Evolutionary conservation across 2,329 filamentous ascomycete genomes (phyloP).

Genomic region (Gyromitra esculenta): DNA sequence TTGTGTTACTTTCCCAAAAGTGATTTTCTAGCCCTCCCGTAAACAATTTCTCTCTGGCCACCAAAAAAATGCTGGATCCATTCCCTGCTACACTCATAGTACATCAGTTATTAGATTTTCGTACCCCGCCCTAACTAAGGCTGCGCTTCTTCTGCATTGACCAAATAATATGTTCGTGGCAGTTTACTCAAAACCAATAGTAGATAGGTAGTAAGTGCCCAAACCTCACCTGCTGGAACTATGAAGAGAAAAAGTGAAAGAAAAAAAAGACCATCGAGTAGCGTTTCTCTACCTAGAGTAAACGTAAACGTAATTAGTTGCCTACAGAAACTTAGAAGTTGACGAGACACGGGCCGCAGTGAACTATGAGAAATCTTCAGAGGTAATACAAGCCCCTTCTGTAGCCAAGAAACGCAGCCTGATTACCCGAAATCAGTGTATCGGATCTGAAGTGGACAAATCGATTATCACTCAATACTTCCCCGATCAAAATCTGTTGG

Average conservation of each 20-base stretch:
- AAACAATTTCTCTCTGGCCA: not conserved
- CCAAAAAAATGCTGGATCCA: not conserved
- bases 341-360: not conserved
- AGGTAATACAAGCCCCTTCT: not conserved
- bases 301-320: not conserved
- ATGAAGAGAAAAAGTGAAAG: too few relatives aligned
- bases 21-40: constrained; percentile 10
- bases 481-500: not conserved
- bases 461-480: not conserved
- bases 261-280: not conserved
- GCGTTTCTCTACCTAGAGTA: not conserved
- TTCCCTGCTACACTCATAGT: not conserved
- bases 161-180: not conserved
- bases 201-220: not conserved
- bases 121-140: not conserved
- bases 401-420: not conserved
- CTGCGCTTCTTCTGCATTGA: not conserved
- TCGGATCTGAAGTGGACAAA: not conserved
- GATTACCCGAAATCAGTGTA: not conserved
- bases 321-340: not conserved
- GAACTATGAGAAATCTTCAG: not conserved
- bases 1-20: constrained; percentile 11
- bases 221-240: not conserved
- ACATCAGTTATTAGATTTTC: not conserved
- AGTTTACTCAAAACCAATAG: not conserved